These are phyloP conservation scores for Paxillus involutus DNA, from an alignment of 768 basidiomycete genomes.

Conservation along the genomic window DNA sequence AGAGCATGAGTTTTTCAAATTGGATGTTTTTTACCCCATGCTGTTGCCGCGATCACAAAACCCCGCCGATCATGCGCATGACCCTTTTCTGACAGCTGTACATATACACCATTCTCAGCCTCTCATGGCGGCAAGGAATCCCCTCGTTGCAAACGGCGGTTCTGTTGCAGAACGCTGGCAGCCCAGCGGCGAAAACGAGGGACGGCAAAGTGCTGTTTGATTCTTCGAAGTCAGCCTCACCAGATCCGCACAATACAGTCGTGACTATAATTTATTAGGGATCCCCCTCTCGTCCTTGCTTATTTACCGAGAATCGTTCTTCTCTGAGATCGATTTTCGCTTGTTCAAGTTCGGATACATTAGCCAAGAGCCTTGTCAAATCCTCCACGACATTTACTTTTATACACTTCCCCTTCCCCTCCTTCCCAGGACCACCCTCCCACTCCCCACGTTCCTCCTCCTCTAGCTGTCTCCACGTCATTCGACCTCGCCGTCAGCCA, in stretches of 20 bases:
- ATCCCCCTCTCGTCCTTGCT: neutral
- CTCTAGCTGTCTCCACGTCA: neutral
- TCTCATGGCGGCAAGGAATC: neutral
- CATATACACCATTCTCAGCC: too few relatives aligned
- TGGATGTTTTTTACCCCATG: too few relatives aligned
- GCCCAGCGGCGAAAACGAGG: constrained; percentile 3
- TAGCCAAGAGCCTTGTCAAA: neutral
- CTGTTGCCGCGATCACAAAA: neutral
- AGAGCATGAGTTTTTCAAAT: too few relatives aligned
- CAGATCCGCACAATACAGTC: constrained; percentile 10
- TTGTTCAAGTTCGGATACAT: constrained; percentile 9
- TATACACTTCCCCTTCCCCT: constrained; percentile 6
- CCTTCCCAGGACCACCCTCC: neutral
- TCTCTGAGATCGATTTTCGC: constrained; percentile 5
- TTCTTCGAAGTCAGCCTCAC: constrained; percentile 16
- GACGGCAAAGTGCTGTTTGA: neutral
- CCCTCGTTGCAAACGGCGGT: neutral
- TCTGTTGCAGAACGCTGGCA: neutral
- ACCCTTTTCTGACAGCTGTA: neutral
- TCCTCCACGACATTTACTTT: neutral
- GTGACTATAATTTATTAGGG: neutral
- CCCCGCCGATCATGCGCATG: neutral
- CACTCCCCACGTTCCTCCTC: neutral
- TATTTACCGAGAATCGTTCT: neutral
- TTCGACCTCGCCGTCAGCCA: neutral